Evolutionary conservation across 352 stramenopile species (phyloP).

Genomic region (Phytophthora pluvialis): DNA sequence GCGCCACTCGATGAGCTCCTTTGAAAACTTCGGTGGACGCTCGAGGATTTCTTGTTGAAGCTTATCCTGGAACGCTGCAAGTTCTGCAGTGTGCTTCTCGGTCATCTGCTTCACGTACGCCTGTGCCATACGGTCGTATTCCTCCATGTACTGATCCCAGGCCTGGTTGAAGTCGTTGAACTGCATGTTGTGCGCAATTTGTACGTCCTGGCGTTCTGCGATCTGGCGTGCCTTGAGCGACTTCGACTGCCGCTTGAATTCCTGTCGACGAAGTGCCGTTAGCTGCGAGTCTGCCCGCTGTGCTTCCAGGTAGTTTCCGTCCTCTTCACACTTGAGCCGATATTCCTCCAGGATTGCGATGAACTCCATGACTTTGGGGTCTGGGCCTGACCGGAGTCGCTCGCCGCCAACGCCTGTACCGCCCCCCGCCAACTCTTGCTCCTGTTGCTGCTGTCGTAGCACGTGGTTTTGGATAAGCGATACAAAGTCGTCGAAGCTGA

Average conservation of each 20-base stretch:
- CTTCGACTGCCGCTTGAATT: slow-evolving; percentile 93
- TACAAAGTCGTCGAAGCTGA: slow-evolving; percentile 75
- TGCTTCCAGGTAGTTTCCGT: slow-evolving; percentile 95
- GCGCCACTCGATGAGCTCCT: slow-evolving; percentile 95
- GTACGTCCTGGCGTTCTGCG: slow-evolving; percentile 93
- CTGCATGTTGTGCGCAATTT: slow-evolving; percentile 96
- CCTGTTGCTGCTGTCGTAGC: slow-evolving; percentile 40
- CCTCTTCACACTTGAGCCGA: slow-evolving; percentile 93
- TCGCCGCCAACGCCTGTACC: slow-evolving; percentile 31
- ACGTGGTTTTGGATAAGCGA: slow-evolving; percentile 55
- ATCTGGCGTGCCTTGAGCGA: slow-evolving; percentile 91
- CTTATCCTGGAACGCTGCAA: slow-evolving; percentile 90
- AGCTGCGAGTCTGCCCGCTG: slow-evolving; percentile 90
- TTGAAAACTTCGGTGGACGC: slow-evolving; percentile 91
- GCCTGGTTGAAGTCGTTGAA: slow-evolving; percentile 94
- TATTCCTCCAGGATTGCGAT: slow-evolving; percentile 95
- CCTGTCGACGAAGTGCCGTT: slow-evolving; percentile 87
- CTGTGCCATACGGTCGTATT: slow-evolving; percentile 95
- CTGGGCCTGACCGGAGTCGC: slow-evolving; percentile 63
- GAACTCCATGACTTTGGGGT: slow-evolving; percentile 95
- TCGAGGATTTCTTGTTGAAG: slow-evolving; percentile 90
- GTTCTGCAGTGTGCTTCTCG: slow-evolving; percentile 87
- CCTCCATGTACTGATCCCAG: slow-evolving; percentile 96
- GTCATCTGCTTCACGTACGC: slow-evolving; percentile 96
- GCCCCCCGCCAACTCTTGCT: slow-evolving; percentile 46